A percentile compares a stretch with the other conserved stretches of the same genome.
These are phyloP conservation scores for Solanum paucissectum DNA, from an alignment of 257 asterid species.

Conservation along the genomic window DNA sequence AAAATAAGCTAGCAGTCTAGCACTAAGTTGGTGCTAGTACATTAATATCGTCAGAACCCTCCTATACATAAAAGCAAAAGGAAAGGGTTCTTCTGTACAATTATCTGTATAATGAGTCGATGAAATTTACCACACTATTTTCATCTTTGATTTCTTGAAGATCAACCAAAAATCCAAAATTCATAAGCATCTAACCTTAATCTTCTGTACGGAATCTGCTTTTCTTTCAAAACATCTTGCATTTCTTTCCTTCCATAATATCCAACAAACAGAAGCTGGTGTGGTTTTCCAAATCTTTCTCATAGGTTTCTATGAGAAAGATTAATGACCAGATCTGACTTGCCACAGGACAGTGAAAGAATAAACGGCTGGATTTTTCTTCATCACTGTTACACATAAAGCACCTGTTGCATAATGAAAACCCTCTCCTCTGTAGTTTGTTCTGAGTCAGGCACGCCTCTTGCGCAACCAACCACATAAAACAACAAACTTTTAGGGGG, in stretches of 20 bases:
- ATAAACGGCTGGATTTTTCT: background rate
- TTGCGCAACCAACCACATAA: background rate
- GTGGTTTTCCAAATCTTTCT: background rate
- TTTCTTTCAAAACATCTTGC: background rate
- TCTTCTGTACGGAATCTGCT: background rate
- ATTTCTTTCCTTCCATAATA: background rate
- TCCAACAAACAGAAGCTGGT: background rate
- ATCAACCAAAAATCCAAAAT: background rate
- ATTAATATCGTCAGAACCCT: background rate
- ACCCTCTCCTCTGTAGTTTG: background rate
- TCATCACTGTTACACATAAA: background rate
- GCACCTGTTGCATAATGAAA: background rate
- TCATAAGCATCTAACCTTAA: background rate
- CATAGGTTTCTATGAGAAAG: background rate
- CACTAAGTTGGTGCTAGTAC: background rate
- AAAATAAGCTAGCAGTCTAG: background rate
- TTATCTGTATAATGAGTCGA: background rate
- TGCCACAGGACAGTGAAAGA: background rate
- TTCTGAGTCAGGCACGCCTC: background rate
- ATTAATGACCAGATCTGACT: background rate
- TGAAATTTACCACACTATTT: background rate
- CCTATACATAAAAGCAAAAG: background rate
- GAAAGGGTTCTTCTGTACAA: background rate
- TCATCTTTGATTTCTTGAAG: background rate
- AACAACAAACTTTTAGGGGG: background rate